Conservation (phyloP, 768 basidiomycete species). For the Mycena floridula region DNA sequence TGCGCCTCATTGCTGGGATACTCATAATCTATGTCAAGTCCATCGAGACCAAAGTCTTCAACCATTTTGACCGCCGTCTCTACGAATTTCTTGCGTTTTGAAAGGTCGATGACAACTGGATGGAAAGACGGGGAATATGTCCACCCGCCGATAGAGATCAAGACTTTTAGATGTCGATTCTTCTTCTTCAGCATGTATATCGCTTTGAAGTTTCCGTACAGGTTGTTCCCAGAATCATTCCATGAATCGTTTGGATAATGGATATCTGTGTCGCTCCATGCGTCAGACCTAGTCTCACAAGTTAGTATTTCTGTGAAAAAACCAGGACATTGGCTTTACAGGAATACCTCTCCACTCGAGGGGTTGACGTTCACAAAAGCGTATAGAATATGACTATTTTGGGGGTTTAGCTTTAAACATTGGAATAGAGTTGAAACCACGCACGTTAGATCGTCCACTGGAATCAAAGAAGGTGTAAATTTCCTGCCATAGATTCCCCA, state of each 20-base stretch:
- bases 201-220: conserved; percentile 94
- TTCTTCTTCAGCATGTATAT: conserved; percentile 87
- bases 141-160: conserved; percentile 95
- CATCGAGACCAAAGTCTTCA: conserved; percentile 91
- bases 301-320: too few relatives aligned
- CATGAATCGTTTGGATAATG: conserved; percentile 94
- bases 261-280: conserved; percentile 96
- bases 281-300: too few relatives aligned
- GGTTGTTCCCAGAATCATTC: conserved; percentile 85
- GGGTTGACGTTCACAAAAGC: conserved; percentile 87
- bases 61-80: conserved; percentile 69
- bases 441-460: conserved; percentile 80
- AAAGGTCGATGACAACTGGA: conserved; percentile 63
- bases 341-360: conserved; percentile 78
- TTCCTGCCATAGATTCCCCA: conserved; percentile 96
- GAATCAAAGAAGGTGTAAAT: conserved; percentile 82
- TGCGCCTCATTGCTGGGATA: conserved; percentile 78
- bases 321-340: too few relatives aligned
- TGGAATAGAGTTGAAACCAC: conserved; percentile 17
- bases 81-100: conserved; percentile 72
- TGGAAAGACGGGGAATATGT: conserved; percentile 87
- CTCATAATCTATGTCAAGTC: conserved; percentile 90
- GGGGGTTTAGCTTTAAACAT: conserved; percentile 3
- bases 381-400: conserved; percentile 74
- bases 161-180: conserved; percentile 71